Evolutionary conservation across 2,329 filamentous ascomycete genomes (phyloP), one percentile per base, ranked within the genome.

Genomic region (Alternaria sp.): DNA sequence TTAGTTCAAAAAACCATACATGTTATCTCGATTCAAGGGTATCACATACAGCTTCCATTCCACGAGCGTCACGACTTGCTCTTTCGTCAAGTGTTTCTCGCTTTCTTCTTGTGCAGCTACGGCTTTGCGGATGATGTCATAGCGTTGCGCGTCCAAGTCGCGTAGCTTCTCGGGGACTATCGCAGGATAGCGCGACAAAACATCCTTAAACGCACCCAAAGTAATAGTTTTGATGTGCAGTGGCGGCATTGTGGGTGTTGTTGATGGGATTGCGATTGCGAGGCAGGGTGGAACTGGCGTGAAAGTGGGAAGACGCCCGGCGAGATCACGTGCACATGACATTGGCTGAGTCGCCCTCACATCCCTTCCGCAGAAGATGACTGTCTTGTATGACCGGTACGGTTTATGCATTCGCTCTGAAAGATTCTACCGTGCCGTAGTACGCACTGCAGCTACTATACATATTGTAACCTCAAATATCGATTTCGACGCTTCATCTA

Each of bases 31-130:
- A 7, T 18, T 2, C 6, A 25, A 15, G 15, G 50, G 67, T 8
- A 8, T 18, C 10, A 33, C 43, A 18, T 69, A 79, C 78, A 82
- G 60, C 71, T 82, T 82, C 80, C 80, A 82, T 49, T 80, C 78
- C 1, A 82, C 78, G 1, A 82, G 68, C 15, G 68, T 69, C 47
- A 71, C 74, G 1, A 80, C 67, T 59, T 80, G 77, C 1, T 61
- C 55, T 56, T 78, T 78, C 4, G 61, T 61, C 2, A 81, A 57
- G 18, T 61, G 63, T 30, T 60, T 61, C 7, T 61, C 37, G 37
- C 37, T 37, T 15, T 64, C 50, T 49, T 55, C 55, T 14, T 67
- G 66, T 15, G 68, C 26, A 9, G 67, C 67, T 25, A 78, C 49
- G 7, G 63, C 57, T 4, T 65, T 43, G 0, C 78, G 78, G 5